Conservation (phyloP, 2,329 filamentous ascomycete genomes). For the Trichophyton simii region DNA sequence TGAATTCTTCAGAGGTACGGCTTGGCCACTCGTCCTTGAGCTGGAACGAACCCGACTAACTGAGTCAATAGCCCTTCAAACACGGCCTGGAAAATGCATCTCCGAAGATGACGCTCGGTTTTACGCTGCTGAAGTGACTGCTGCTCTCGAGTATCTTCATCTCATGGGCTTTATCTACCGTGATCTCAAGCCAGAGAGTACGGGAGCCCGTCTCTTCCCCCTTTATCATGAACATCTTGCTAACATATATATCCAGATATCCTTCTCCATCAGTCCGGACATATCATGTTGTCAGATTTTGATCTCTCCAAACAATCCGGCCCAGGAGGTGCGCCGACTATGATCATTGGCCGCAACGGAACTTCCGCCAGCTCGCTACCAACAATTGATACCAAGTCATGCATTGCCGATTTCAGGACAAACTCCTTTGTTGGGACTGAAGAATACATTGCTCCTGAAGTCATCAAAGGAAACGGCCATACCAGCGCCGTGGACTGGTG, state of each 20-base stretch:
- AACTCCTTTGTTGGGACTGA: constrained; percentile 98
- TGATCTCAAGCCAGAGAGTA: constrained; percentile 93
- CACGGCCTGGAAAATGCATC: constrained; percentile 91
- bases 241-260: constrained; percentile 55
- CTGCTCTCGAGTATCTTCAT: constrained; percentile 90
- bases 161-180: constrained; percentile 99
- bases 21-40: constrained; percentile 1
- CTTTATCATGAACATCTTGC: background rate
- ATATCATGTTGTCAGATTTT: constrained; percentile 99
- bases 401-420: constrained; percentile 94
- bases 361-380: constrained; percentile 76
- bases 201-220: constrained; percentile 30
- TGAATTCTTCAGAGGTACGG: constrained; percentile 73
- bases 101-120: constrained; percentile 93
- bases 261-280: constrained; percentile 92
- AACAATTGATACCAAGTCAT: constrained; percentile 97
- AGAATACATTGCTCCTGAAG: constrained; percentile 96
- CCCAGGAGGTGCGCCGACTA: constrained; percentile 86
- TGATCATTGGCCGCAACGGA: constrained; percentile 88
- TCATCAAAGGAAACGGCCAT: constrained; percentile 96
- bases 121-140: constrained; percentile 94
- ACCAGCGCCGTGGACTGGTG: constrained; percentile 99
- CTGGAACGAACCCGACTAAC: constrained; percentile 5
- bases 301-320: constrained; percentile 97
- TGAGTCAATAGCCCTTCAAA: constrained; percentile 59